phyloP scores from a whole-genome alignment of 2,329 filamentous ascomycete genomes.

The Paraphoma sp. region DNA sequence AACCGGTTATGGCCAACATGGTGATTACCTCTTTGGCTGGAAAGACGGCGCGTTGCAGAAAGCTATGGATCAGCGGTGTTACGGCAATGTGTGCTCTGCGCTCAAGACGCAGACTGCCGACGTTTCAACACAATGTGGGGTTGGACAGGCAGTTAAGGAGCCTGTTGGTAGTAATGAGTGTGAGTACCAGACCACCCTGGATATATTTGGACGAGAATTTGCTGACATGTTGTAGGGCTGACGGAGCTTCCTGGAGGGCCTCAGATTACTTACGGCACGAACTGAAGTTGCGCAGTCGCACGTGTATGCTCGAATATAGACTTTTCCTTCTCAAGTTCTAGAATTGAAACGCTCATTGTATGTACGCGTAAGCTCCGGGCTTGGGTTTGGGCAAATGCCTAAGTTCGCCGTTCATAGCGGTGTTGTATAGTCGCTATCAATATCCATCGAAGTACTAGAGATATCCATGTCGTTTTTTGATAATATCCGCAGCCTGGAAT shows the following conservation, averaged over 20 bases:
- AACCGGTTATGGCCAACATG: neutral
- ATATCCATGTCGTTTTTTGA: conserved; percentile 11
- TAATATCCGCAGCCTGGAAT: conserved; percentile 26
- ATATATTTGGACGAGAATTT: neutral
- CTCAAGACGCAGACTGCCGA: conserved; percentile 28
- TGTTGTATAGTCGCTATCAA: too few species aligned
- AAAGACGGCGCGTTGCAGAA: conserved; percentile 57
- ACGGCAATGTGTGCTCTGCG: conserved; percentile 44
- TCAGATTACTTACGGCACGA: conserved; percentile 11
- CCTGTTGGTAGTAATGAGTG: conserved; percentile 25
- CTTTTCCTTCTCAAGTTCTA: too few species aligned
- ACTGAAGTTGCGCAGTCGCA: too few species aligned
- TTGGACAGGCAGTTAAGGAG: conserved; percentile 28
- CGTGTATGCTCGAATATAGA: too few species aligned
- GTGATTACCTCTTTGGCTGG: conserved; percentile 50
- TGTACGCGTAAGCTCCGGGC: too few species aligned
- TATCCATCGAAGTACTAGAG: too few species aligned
- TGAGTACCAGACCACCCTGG: neutral
- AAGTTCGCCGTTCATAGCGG: too few species aligned
- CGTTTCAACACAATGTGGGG: conserved; percentile 21
- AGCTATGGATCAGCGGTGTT: conserved; percentile 42
- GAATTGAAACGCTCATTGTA: too few species aligned
- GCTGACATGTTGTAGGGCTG: conserved; percentile 14
- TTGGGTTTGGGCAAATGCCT: too few species aligned
- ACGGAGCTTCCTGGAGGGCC: conserved; percentile 24